Evolutionary conservation across 148 eudicot species (phyloP).

Genomic region (Amaranthus cruentus): DNA sequence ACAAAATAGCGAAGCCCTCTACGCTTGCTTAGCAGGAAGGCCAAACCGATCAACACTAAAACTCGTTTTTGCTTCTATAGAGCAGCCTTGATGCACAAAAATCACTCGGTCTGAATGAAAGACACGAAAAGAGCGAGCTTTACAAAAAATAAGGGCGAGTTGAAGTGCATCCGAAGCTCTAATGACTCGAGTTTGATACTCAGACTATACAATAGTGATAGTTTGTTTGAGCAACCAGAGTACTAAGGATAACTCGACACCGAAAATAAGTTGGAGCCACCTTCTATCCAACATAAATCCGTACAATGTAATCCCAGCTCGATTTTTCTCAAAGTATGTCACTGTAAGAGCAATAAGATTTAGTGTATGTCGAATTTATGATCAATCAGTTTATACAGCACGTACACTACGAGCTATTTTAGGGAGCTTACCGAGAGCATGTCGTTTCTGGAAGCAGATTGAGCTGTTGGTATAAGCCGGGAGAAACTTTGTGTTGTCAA

Average conservation of each 20-base stretch:
- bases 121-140: not conserved
- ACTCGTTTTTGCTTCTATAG: not conserved
- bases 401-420: too few species aligned
- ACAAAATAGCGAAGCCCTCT: too few species aligned
- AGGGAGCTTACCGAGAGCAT: constrained; percentile 66
- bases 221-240: constrained; percentile 83
- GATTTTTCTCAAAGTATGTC: constrained; percentile 72
- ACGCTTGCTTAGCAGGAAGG: not conserved
- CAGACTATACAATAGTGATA: constrained; percentile 38
- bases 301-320: constrained; percentile 73
- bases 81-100: not conserved
- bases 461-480: constrained; percentile 67
- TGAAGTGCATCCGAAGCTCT: not conserved
- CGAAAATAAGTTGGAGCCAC: constrained; percentile 68
- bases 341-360: constrained; percentile 33
- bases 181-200: not conserved
- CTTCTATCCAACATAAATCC: constrained; percentile 79
- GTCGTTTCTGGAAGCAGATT: constrained; percentile 83
- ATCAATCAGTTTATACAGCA: too few species aligned
- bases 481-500: constrained; percentile 60
- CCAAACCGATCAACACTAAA: not conserved
- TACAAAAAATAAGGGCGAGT: not conserved
- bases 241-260: constrained; percentile 67
- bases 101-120: not conserved
- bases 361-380: not conserved